Base-by-base conservation (phyloP, 2,329 filamentous ascomycete species). In the Alternaria hordeiaustralica region DNA sequence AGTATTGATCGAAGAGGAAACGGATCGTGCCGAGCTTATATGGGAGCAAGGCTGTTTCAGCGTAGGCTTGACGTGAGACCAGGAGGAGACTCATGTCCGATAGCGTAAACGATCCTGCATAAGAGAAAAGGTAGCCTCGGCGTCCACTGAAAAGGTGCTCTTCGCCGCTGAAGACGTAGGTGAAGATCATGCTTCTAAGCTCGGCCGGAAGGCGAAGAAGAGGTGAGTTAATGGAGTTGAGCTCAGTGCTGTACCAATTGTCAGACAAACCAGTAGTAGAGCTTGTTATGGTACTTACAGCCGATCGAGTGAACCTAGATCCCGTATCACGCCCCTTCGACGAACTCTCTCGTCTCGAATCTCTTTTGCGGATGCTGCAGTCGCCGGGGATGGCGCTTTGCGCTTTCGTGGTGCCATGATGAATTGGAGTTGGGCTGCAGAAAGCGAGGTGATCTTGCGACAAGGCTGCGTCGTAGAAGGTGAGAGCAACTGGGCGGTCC, bases 341-440 rank as follows among this genome's bases (percentile, higher is more conserved):
- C 25, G 5, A 5, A 5, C 46, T 12, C 47, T 50, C 15, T 13
- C 6, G 6, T 50, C 25, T 6, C 25, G n/a, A 10, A 3, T n/a
- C 2, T 12, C 4, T 7, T 30, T 20, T n/a, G 23, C 6, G 9
- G 3, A 26, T 2, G 5, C 2, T 26, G 23, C 15, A 26, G 6
- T 25, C 0, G 15, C 13, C 10, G 3, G 1, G 11, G 5, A 0
- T 0, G 23, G 4, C 6, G 1, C 9, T 26, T 1, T 8, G n/a
- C 6, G 10, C 25, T 49, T 49, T 2, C 3, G 9, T 4, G 8
- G 25, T 0, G 23, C 23, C 46, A 28, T 49, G 10, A 12, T 20
- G 3, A 2, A 10, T 11, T 13, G 2, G 15, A 41, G 0, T 18
- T 41, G 33, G 15, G 15, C 4, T 41, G 36, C 15, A 0, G n/a